phyloP scores from a whole-genome alignment of 108 stramenopile species.

The Cyclostephanos tholiformis region DNA sequence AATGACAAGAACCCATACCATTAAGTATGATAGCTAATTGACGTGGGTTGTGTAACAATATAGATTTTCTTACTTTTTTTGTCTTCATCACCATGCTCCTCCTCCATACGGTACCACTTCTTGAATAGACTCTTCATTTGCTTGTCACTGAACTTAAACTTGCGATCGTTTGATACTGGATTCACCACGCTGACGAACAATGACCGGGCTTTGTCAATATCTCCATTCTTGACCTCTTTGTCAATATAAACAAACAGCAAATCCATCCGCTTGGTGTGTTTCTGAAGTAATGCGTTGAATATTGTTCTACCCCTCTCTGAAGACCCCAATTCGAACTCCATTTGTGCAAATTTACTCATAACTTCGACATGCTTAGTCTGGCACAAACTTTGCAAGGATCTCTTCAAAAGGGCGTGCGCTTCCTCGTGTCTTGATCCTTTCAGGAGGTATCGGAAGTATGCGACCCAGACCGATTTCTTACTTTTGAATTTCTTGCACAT shows the following conservation, averaged over 20 bases:
- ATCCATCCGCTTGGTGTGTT: slow-evolving; percentile 92
- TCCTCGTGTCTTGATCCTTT: slow-evolving; percentile 75
- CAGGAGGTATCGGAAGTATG: slow-evolving; percentile 78
- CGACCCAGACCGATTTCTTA: slow-evolving; percentile 94
- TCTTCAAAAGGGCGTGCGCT: slow-evolving; percentile 83
- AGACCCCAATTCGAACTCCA: slow-evolving; percentile 90
- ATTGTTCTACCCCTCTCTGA: slow-evolving; percentile 90
- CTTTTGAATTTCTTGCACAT: slow-evolving; percentile 90
- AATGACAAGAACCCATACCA: no score
- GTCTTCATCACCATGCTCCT: slow-evolving; percentile 82
- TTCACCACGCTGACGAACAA: slow-evolving; percentile 74
- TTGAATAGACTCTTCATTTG: slow-evolving; percentile 97
- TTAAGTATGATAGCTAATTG: no score
- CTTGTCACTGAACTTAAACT: slow-evolving; percentile 81
- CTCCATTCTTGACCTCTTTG: slow-evolving; percentile 93
- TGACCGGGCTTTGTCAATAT: slow-evolving; percentile 71
- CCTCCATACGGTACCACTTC: slow-evolving; percentile 94
- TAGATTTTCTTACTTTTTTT: slow-evolving; percentile 72
- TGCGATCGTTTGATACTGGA: slow-evolving; percentile 47
- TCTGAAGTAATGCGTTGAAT: slow-evolving; percentile 87
- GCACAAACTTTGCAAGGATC: slow-evolving; percentile 82
- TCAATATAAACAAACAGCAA: slow-evolving; percentile 93
- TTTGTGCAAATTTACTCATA: slow-evolving; percentile 89
- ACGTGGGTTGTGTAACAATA: background rate
- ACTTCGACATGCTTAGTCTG: slow-evolving; percentile 91